Evolutionary conservation across 2,329 filamentous ascomycete species (phyloP).

Genomic region (Dothistroma pini): DNA sequence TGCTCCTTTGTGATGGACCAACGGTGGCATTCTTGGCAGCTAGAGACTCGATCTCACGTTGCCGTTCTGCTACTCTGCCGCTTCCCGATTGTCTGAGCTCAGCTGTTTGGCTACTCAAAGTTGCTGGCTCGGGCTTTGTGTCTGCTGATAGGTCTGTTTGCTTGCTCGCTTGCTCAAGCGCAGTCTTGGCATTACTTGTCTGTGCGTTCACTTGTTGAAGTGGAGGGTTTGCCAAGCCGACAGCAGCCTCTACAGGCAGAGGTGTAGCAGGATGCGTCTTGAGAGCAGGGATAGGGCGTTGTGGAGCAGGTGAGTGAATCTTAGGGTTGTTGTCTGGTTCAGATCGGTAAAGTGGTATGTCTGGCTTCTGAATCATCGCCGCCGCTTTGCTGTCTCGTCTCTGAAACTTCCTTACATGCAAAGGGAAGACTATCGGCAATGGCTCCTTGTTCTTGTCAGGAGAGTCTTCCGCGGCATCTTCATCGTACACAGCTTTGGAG

Average conservation of each 20-base stretch:
- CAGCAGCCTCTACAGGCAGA: slow-evolving; percentile 3
- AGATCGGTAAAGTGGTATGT: slow-evolving; percentile 27
- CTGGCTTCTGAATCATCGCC: slow-evolving; percentile 19
- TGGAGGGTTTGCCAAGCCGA: neutral
- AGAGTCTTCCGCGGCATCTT: neutral
- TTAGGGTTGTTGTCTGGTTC: slow-evolving; percentile 17
- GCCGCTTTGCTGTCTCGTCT: slow-evolving; percentile 23
- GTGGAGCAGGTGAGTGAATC: slow-evolving; percentile 26
- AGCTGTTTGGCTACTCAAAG: neutral
- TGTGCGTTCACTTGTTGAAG: slow-evolving; percentile 1
- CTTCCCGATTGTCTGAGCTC: neutral
- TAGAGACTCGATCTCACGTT: neutral
- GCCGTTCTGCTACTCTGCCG: neutral
- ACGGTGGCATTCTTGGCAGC: neutral
- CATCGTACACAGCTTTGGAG: slow-evolving; percentile 3
- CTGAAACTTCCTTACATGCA: slow-evolving; percentile 28
- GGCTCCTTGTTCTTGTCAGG: neutral
- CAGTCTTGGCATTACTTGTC: neutral
- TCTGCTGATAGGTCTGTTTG: neutral
- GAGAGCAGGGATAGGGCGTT: slow-evolving; percentile 18
- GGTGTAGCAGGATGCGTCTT: slow-evolving; percentile 3
- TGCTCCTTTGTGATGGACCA: slow-evolving; percentile 5
- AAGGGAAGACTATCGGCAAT: slow-evolving; percentile 27
- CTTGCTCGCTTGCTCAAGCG: neutral
- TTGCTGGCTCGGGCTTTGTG: neutral